phyloP scores from a whole-genome alignment of 345 rosid genomes.

The Acer campestre region DNA sequence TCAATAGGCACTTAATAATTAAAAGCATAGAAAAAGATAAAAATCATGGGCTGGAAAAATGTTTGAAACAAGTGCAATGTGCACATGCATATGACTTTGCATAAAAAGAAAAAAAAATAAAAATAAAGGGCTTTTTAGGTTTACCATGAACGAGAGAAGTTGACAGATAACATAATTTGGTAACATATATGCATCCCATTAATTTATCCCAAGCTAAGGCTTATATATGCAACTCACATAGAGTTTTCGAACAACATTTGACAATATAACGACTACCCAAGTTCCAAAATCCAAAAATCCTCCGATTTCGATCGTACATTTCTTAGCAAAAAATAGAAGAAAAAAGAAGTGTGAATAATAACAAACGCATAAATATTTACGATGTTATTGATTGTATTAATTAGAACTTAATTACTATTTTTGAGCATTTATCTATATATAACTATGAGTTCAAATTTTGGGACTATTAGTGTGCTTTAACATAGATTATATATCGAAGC shows the following conservation, averaged over 20 bases:
- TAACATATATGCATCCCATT: not conserved
- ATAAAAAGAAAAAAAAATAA: not conserved
- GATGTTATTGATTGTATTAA: too few relatives aligned
- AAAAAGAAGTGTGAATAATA: not conserved
- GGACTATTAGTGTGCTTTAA: too few relatives aligned
- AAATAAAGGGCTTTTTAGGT: constrained; percentile 29
- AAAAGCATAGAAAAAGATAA: constrained; percentile 3
- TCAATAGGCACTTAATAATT: not conserved
- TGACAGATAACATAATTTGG: constrained; percentile 27
- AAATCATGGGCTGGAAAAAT: not conserved
- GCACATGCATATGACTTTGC: constrained; percentile 3
- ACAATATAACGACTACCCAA: not conserved
- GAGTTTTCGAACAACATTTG: not conserved
- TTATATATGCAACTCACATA: constrained; percentile 13
- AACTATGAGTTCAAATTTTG: too few relatives aligned
- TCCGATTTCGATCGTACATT: not conserved
- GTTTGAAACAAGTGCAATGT: not conserved
- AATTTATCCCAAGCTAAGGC: not conserved
- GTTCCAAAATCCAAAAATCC: constrained; percentile 8
- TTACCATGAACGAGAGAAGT: constrained; percentile 15
- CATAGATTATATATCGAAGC: too few relatives aligned
- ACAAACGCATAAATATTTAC: not conserved
- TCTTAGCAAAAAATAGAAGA: not conserved
- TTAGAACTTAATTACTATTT: too few relatives aligned
- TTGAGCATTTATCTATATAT: too few relatives aligned